Conservation (phyloP, 2,329 filamentous ascomycete species). For the Sporothrix variecibatus region DNA sequence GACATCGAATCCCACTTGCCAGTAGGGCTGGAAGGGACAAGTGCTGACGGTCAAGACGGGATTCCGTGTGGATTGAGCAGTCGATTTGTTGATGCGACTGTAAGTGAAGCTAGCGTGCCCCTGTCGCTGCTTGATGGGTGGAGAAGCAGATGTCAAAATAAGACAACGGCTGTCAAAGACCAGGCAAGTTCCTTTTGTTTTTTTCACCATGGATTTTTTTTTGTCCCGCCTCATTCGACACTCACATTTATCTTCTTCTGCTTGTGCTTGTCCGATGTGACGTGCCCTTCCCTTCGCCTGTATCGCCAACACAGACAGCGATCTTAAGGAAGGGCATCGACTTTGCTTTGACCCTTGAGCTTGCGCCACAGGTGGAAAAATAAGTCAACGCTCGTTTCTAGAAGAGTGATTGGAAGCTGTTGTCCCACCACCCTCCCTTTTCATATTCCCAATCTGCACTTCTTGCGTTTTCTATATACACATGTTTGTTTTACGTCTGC, state of each 20-base stretch:
- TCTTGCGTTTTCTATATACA: background rate
- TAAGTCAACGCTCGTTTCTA: background rate
- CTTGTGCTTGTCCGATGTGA: background rate
- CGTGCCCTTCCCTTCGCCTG: background rate
- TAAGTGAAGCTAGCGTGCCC: background rate
- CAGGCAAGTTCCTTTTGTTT: background rate
- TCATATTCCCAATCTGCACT: background rate
- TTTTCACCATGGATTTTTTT: background rate
- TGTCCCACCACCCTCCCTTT: background rate
- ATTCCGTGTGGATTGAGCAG: background rate
- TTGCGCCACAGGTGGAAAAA: background rate
- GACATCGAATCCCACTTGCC: background rate
- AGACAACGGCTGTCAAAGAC: background rate
- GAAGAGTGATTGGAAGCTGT: background rate
- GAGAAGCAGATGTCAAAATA: background rate
- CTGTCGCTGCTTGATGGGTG: background rate
- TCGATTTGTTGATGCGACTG: background rate
- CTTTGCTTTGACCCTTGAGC: background rate
- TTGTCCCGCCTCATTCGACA: background rate
- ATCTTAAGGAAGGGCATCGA: background rate
- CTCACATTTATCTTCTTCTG: background rate
- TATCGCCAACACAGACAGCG: background rate
- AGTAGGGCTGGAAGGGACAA: slow-evolving; percentile 12
- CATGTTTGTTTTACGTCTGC: background rate
- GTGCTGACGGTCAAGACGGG: slow-evolving; percentile 15